A percentile compares a stretch with the other conserved stretches of the same genome.
These are phyloP conservation scores for Paradendryphiella salina DNA, from an alignment of 2,329 filamentous ascomycete species.

Conservation along the genomic window DNA sequence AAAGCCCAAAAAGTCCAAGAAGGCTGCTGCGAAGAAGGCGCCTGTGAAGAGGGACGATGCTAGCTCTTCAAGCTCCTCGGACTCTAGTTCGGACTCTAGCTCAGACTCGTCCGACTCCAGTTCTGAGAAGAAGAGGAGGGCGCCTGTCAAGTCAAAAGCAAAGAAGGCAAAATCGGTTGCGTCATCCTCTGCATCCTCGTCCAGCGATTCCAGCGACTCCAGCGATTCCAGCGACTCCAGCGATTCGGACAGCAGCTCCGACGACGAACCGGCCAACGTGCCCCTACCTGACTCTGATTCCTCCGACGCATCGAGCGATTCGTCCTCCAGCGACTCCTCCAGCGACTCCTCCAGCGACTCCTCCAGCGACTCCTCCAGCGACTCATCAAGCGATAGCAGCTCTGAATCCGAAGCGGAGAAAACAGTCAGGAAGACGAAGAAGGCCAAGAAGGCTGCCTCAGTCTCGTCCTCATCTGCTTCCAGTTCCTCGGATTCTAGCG, in stretches of 20 bases:
- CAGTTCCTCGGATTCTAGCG: conserved; percentile 29
- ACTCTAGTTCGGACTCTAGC: conserved; percentile 17
- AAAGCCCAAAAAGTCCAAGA: conserved; percentile 29
- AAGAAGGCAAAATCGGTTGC: conserved; percentile 15
- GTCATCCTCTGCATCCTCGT: conserved; percentile 12
- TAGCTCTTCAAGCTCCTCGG: conserved; percentile 23
- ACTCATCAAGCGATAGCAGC: conserved; percentile 27
- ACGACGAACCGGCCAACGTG: conserved; percentile 30
- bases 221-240: conserved; percentile 17
- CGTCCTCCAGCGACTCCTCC: conserved; percentile 18
- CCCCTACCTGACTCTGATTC: conserved; percentile 34
- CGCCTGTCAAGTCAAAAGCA: conserved; percentile 35
- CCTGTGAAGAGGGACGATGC: conserved; percentile 15
- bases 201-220: conserved; percentile 20
- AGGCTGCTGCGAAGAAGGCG: conserved; percentile 16
- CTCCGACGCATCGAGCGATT: conserved; percentile 35
- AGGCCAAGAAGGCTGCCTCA: conserved; percentile 32
- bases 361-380: conserved; percentile 28
- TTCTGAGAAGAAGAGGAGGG: conserved; percentile 50
- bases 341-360: conserved; percentile 25
- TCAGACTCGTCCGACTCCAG: conserved; percentile 30
- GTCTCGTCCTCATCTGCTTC: conserved; percentile 39
- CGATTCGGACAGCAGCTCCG: conserved; percentile 20
- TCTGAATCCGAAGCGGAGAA: conserved; percentile 33
- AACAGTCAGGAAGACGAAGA: conserved; percentile 24